Base-by-base conservation (phyloP, 202 grass and related monocot species). In the Eragrostis tef region DNA sequence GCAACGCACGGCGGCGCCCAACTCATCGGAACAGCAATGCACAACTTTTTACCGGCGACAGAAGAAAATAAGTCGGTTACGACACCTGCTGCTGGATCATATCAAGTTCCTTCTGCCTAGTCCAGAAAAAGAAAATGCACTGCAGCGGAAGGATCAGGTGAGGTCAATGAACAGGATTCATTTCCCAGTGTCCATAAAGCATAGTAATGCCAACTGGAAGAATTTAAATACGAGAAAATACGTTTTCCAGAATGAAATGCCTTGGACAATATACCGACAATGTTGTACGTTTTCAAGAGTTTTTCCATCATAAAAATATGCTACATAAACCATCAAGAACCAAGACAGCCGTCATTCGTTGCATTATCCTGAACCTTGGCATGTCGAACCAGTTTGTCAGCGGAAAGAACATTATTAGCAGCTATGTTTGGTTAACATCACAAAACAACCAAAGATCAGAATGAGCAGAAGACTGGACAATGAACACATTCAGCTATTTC, bases 401-500 rank as follows among this genome's bases (percentile, higher is more conserved):
- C 3, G 16, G 61, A 74, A 48, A 8, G 36, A 61, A 61, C 42
- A 61, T 14, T 13, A 24, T 58, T n/a, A 58, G 22, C 3, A 21
- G 7, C 11, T 69, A 60, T 52, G 3, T 73, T 59, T 43, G 9
- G 62, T 11, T 9, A 44, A 19, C 6, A 3, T 62, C 7, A 75
- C 14, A 36, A 36, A 64, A 36, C 61, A 20, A 20, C 6, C 11
- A 11, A 77, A 36, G 72, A 47, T 20, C 45, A 19, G 16, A 50
- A 39, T 11, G 12, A 27, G 15, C 49, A 79, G 2, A 63, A 17
- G 6, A 20, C 34, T 21, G 36, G 29, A 4, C 17, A 1, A 48
- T 21, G 53, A 76, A 53, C 70, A 34, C 26, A 53, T 77, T 57
- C 26, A 59, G 71, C 82, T 77, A 77, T 89, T 82, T 78, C 73